A percentile compares a stretch with the other conserved stretches of the same genome.
Conservation (phyloP, 805 yeast genomes). For the Yamadazyma sp. region DNA sequence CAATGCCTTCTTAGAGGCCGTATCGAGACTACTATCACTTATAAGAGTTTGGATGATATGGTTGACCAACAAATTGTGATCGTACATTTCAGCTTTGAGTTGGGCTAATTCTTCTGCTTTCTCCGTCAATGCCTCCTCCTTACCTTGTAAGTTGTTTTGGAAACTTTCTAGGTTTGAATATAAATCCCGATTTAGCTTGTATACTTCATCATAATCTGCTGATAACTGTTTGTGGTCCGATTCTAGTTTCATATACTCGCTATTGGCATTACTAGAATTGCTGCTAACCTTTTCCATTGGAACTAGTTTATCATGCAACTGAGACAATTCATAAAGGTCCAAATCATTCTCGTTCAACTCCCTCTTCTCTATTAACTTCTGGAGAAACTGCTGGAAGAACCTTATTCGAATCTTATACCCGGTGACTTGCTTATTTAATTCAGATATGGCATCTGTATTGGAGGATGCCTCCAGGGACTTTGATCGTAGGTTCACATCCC, state of each 20-base stretch:
- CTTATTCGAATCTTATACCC: conserved; percentile 39
- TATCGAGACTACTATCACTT: conserved; percentile 19
- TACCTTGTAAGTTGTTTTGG: conserved; percentile 30
- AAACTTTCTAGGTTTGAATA: conserved; percentile 35
- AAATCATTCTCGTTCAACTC: conserved; percentile 8
- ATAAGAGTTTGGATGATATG: conserved; percentile 22
- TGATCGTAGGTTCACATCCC: background rate
- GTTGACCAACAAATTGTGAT: conserved; percentile 18
- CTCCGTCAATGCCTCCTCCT: conserved; percentile 26
- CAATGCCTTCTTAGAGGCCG: conserved; percentile 19
- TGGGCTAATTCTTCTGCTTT: no score
- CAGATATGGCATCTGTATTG: conserved; percentile 24
- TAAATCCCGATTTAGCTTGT: conserved; percentile 37
- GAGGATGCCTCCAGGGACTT: conserved; percentile 17
- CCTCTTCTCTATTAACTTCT: conserved; percentile 30
- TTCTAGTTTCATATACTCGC: conserved; percentile 20
- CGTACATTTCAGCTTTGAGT: conserved; percentile 15
- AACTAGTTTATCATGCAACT: conserved; percentile 7
- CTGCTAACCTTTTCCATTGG: conserved; percentile 5
- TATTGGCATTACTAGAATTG: conserved; percentile 1
- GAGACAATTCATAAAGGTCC: conserved; percentile 12
- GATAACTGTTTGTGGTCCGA: conserved; percentile 21
- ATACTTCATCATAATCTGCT: conserved; percentile 34
- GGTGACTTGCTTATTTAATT: conserved; percentile 34
- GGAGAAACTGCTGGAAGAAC: conserved; percentile 41